Base-by-base conservation (phyloP, 2,329 filamentous ascomycete species). In the Herpotrichia juniperi region DNA sequence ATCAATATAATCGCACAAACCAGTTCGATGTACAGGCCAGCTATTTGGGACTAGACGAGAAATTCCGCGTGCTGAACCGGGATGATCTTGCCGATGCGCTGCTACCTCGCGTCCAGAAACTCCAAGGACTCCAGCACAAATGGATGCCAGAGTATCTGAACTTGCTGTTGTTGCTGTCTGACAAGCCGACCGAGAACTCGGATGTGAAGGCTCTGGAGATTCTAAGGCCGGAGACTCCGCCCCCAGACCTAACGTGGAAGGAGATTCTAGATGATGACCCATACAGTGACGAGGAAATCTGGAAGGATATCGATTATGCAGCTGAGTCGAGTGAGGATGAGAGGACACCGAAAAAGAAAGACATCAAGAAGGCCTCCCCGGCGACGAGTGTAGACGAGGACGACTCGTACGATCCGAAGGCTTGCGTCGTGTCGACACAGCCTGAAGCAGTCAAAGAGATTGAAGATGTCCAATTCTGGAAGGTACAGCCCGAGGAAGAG, bases 61-160 rank as follows among this genome's bases (percentile, higher is more conserved):
- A 93, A 62, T 94, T 97, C 63, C 83, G 86, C 26, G 82, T 97
- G 48, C 81, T 91, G 42, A 87, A 89, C 66, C 86, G 90, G 56
- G 93, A 97, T 63, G 85, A 85, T 32, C 77, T 97, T 22, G 91
- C 91, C 11, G 87, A 93, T 68, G 87, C 86, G 5, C 76, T 92
- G 30, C 76, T 79, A 32, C 66, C 70, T 37, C 81, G 89, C 30
- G 72, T 91, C 12, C 75, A 81, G 32, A 83, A 86, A 53, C 74
- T 96, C 17, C 76, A 81, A 10, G 66, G 74, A 26, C 69, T 74
- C 12, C 78, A 74, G 30, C 81, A 81, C 37, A 86, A 86, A 73
- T 93, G 85, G 83, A 85, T 86, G 5, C 92, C 93, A 0, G 94
- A 97, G 62, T 80, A 90, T 12, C 77, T 97, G 12, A 87, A 89